Evolutionary conservation across 2,329 filamentous ascomycete genomes (phyloP), one percentile per base, ranked within the genome.

Genomic region (Phymatotrichopsis omnivora): DNA sequence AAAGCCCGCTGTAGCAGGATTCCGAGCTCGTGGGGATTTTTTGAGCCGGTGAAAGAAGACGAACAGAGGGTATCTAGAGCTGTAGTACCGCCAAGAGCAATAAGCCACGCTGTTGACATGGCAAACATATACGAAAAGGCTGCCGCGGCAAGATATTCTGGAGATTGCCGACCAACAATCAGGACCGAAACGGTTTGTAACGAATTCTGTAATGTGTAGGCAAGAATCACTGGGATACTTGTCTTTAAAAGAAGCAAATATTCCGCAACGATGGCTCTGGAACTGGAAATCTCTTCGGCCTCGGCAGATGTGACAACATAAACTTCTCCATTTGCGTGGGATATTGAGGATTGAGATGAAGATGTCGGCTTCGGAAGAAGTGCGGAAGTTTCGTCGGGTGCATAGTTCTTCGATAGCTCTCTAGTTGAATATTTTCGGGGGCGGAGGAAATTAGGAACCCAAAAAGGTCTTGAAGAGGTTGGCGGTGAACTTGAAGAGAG

Each of bases 91-190:
- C 85, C 85, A 3, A 93, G 72, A 0, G 80, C 85, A 48, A 93
- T 82, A 28, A 93, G 72, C 85, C 85, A 93, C 0, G 79, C 85
- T 1, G 84, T 85, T 17, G 82, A 78, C 82, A 89, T 86, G 43
- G 85, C 85, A 57, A 93, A 93, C 85, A 93, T 93, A 67, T 91
- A 89, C 2, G 82, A 83, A 59, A 93, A 93, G 0, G 85, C 85
- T 1, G 84, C 80, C 0, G 81, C 83, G 0, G 85, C 83, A 5
- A 93, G 67, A 2, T 85, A 78, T 62, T 91, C 81, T 1, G 85
- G 80, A 0, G 82, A 87, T 0, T 85, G 67, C 2, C 83, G 77
- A 7, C 85, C 85, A 3, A 85, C 84, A 28, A 93, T 78, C 34
- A 93, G 67, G 4, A 93, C 82, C 0, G 84, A 91, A 1, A 82